phyloP scores from a whole-genome alignment of 2,329 filamentous ascomycete species.

The Xylariomycetidae sp. region DNA sequence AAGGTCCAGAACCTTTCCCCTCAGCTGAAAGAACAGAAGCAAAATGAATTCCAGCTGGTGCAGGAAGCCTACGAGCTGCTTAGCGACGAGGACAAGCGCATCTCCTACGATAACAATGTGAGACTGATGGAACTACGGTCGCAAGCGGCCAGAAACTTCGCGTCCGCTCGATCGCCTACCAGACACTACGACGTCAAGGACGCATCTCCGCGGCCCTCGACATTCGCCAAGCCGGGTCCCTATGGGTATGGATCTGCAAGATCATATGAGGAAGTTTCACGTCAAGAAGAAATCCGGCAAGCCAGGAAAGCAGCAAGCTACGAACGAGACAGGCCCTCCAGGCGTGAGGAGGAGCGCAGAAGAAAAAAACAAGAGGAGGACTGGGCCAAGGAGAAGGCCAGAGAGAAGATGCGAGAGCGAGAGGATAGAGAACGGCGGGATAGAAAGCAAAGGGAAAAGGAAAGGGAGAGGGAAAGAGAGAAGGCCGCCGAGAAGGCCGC shows the following conservation, averaged over 20 bases:
- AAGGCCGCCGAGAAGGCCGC: conserved; percentile 8
- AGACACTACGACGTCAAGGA: conserved; percentile 43
- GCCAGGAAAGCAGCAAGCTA: conserved; percentile 44
- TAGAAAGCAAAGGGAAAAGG: conserved; percentile 19
- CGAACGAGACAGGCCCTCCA: conserved; percentile 35
- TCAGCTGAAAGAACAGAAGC: conserved; percentile 67
- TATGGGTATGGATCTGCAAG: conserved; percentile 29
- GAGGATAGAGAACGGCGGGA: conserved; percentile 14
- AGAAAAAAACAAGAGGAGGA: conserved; percentile 28
- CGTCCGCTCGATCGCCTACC: no score
- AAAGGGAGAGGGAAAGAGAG: conserved; percentile 28
- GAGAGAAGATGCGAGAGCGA: conserved; percentile 20
- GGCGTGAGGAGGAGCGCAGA: conserved; percentile 32
- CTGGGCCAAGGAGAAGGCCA: no score
- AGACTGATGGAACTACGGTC: conserved; percentile 57
- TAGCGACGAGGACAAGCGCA: conserved; percentile 65
- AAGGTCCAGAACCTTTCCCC: conserved; percentile 83
- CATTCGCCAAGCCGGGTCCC: conserved; percentile 32
- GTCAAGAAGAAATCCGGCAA: no score
- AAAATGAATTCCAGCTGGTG: conserved; percentile 85
- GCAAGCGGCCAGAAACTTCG: conserved; percentile 37
- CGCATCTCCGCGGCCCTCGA: conserved; percentile 40
- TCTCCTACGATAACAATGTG: conserved; percentile 72
- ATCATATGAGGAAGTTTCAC: conserved; percentile 42
- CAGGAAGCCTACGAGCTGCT: conserved; percentile 91